Evolutionary conservation across 768 basidiomycete species (phyloP).

Genomic region (Gymnopilus dilepis): DNA sequence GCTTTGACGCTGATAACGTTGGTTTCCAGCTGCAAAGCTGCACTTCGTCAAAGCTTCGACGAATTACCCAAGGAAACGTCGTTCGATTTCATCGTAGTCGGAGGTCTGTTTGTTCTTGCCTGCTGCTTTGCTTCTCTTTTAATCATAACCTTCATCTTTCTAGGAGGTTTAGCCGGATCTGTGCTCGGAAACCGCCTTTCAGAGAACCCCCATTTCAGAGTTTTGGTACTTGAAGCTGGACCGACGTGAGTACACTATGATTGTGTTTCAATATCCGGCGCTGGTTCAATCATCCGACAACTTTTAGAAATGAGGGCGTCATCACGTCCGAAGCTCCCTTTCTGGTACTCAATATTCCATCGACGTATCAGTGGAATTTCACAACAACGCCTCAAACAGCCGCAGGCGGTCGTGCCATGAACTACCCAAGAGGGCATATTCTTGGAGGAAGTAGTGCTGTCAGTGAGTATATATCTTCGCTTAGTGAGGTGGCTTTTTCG

Average conservation of each 20-base stretch:
- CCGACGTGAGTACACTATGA: neutral
- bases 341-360: neutral
- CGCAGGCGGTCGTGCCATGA: neutral
- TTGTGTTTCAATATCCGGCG: neutral
- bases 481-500: neutral
- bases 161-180: conserved; percentile 1
- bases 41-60: neutral
- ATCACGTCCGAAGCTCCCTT: conserved; percentile 7
- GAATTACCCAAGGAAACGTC: neutral
- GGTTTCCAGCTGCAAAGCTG: neutral
- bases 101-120: neutral
- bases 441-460: conserved; percentile 34
- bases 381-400: conserved; percentile 3
- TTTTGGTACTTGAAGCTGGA: conserved; percentile 9
- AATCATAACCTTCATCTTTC: neutral
- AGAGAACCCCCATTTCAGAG: conserved; percentile 1
- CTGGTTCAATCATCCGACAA: too few relatives aligned
- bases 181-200: conserved; percentile 3
- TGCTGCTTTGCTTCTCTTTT: neutral
- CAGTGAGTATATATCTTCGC: neutral
- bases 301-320: conserved; percentile 3
- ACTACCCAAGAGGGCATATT: conserved; percentile 9
- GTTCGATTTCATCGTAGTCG: neutral
- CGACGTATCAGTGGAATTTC: conserved; percentile 9
- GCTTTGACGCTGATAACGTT: neutral